These are phyloP conservation scores for Aspergillus oerlinghausenensis DNA, from an alignment of 2,329 filamentous ascomycete species.

Conservation along the genomic window DNA sequence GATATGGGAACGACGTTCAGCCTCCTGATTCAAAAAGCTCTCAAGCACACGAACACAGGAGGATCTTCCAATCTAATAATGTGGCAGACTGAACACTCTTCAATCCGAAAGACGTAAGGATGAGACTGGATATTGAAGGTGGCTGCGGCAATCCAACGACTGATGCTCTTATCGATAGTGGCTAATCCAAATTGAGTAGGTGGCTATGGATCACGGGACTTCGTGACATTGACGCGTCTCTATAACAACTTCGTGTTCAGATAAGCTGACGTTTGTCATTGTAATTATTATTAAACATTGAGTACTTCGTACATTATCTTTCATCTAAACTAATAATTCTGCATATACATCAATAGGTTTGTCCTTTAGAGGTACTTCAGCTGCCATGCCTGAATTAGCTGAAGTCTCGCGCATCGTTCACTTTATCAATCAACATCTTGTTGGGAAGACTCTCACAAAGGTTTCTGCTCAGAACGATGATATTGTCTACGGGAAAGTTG, in stretches of 20 bases:
- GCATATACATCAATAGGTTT: neutral
- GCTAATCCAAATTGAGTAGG: neutral
- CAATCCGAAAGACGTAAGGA: neutral
- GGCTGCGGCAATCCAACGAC: neutral
- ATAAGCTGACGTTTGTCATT: neutral
- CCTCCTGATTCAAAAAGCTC: neutral
- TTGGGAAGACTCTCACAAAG: slow-evolving; percentile 71
- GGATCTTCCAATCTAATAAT: neutral
- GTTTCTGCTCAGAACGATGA: slow-evolving; percentile 71
- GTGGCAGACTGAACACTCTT: neutral
- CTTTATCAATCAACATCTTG: slow-evolving; percentile 75
- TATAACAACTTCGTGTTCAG: neutral
- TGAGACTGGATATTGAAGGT: neutral
- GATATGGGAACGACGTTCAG: neutral
- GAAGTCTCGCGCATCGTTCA: slow-evolving; percentile 81
- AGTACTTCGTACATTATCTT: neutral
- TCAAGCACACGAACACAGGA: neutral
- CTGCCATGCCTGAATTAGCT: slow-evolving; percentile 46
- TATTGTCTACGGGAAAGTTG: slow-evolving; percentile 87
- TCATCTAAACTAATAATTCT: neutral
- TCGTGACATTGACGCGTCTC: slow-evolving; percentile 21
- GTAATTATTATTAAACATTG: neutral
- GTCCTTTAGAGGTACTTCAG: neutral
- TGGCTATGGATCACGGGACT: slow-evolving; percentile 20
- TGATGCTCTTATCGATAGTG: neutral